These are phyloP conservation scores for Aegilops longissima DNA, from an alignment of 176 grass and related monocot genomes.

Conservation along the genomic window DNA sequence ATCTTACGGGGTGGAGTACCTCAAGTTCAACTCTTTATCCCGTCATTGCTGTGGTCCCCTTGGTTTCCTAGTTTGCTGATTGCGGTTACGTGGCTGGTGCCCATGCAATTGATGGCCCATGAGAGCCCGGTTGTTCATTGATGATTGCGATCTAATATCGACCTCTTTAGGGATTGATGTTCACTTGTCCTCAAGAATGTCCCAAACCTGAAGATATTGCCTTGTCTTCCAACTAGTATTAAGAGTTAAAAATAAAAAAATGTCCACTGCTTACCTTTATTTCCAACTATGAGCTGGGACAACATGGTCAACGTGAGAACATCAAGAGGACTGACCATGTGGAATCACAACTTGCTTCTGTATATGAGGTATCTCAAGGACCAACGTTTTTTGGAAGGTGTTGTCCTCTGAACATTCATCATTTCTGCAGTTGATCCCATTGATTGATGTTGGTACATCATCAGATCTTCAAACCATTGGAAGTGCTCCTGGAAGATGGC, in stretches of 20 bases:
- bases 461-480: not conserved
- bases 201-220: not conserved
- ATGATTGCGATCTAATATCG: too few species aligned
- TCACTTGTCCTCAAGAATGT: not conserved
- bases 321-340: not conserved
- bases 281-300: not conserved
- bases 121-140: too few species aligned
- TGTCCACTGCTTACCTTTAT: slow-evolving; percentile 6
- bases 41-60: too few species aligned
- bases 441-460: not conserved
- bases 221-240: not conserved
- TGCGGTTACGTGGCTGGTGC: too few species aligned
- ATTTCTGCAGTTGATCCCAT: not conserved
- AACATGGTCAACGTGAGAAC: not conserved
- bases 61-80: too few species aligned
- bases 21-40: too few species aligned
- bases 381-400: not conserved
- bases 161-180: not conserved
- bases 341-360: not conserved
- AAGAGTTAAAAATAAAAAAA: not conserved
- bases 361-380: not conserved
- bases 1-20: too few species aligned
- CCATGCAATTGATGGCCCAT: too few species aligned
- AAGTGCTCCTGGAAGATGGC: too few species aligned
- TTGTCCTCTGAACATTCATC: not conserved